Conservation (phyloP, 768 basidiomycete genomes). For the Tulasnella sp. region DNA sequence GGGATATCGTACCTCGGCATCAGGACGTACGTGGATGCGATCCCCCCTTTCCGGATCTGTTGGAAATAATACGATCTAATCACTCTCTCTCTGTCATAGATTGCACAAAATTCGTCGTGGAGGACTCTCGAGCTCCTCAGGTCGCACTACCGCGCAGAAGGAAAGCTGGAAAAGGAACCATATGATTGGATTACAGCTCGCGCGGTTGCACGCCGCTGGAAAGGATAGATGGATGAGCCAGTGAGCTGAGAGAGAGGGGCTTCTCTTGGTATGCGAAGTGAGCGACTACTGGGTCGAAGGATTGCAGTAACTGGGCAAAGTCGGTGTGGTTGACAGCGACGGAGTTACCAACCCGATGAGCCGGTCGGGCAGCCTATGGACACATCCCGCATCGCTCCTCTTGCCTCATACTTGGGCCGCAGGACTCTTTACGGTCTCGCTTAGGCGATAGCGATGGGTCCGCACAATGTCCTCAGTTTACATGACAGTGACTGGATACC, state of each 20-base stretch:
- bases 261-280: neutral
- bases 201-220: neutral
- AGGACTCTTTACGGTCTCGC: too few species aligned
- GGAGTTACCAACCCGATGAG: too few species aligned
- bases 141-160: neutral
- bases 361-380: too few species aligned
- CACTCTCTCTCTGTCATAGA: neutral
- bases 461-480: too few species aligned
- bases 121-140: neutral
- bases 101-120: slow-evolving; percentile 13
- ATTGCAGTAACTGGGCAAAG: too few species aligned
- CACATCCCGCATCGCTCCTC: too few species aligned
- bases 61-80: neutral
- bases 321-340: too few species aligned
- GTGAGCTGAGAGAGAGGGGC: neutral
- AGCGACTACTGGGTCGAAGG: too few species aligned
- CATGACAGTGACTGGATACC: too few species aligned
- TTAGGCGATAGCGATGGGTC: too few species aligned
- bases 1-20: neutral
- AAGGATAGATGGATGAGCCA: neutral
- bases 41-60: neutral
- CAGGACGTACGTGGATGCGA: neutral
- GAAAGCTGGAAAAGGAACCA: neutral
- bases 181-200: neutral
- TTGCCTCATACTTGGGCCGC: too few species aligned